These are phyloP conservation scores for Apiospora hydei DNA, from an alignment of 2,329 filamentous ascomycete genomes.

Conservation along the genomic window DNA sequence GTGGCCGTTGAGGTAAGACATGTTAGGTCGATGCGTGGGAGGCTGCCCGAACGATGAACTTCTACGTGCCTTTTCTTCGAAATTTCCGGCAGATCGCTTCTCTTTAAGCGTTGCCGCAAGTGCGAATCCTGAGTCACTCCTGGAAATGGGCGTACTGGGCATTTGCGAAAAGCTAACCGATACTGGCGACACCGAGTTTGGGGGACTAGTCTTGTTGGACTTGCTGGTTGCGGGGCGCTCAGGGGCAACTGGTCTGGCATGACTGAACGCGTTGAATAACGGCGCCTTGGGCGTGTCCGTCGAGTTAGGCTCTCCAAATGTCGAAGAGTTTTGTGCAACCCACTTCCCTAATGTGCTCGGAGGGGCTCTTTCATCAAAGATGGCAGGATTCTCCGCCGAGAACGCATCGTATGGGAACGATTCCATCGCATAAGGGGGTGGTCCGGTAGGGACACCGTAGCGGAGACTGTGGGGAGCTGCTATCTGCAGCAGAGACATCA, in stretches of 20 bases:
- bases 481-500: slow-evolving; percentile 85
- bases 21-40: slow-evolving; percentile 72
- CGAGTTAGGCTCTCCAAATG: slow-evolving; percentile 76
- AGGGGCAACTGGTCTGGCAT: slow-evolving; percentile 72
- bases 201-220: slow-evolving; percentile 67
- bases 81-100: slow-evolving; percentile 93
- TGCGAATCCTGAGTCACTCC: slow-evolving; percentile 91
- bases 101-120: slow-evolving; percentile 86
- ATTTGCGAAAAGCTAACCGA: slow-evolving; percentile 80
- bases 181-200: slow-evolving; percentile 74
- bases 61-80: slow-evolving; percentile 74
- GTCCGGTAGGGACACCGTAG: slow-evolving; percentile 85
- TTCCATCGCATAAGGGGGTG: slow-evolving; percentile 91
- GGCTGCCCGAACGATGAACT: slow-evolving; percentile 90
- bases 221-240: slow-evolving; percentile 82
- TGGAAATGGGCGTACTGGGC: slow-evolving; percentile 80
- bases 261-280: slow-evolving; percentile 90
- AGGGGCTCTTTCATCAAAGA: slow-evolving; percentile 77
- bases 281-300: slow-evolving; percentile 62
- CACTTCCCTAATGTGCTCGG: slow-evolving; percentile 82
- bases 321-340: slow-evolving; percentile 87
- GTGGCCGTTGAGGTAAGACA: slow-evolving; percentile 76
- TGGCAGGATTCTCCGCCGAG: slow-evolving; percentile 81
- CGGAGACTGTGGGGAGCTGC: slow-evolving; percentile 89
- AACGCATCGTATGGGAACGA: slow-evolving; percentile 91